Base-by-base conservation (phyloP, 2,329 filamentous ascomycete genomes). In the Aurifilum marmelostoma region DNA sequence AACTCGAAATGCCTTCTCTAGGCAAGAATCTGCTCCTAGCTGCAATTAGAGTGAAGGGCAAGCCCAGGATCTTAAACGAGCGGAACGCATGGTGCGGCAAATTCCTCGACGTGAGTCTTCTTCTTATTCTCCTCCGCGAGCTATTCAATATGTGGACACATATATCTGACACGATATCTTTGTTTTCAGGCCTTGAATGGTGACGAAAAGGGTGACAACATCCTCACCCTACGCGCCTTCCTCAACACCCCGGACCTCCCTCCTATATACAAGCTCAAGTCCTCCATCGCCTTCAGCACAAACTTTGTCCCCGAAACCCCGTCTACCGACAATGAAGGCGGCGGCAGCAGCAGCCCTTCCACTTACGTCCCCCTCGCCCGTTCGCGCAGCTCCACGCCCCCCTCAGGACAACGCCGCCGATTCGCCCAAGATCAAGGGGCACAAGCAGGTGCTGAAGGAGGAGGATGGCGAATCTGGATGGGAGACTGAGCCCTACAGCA, bases 231-330 rank as follows among this genome's bases (percentile, higher is more conserved):
- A 18, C 54, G 43, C 21, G n/a, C 47, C 12, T 61, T 66, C 27
- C 54, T 61, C 56, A 61, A 56, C 29, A 66, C 24, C 21, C 56
- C 56, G 8, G 56, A n/a, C 43, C 65, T 66, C 32, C 56, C 65
- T 5, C 65, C 32, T 6, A 37, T 60, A 41, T 66, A 66, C 65
- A 66, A 66, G 56, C 37, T 54, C 27, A 66, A 66, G 41, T 18
- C 39, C 29, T 41, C 34, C 41, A 66, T 61, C 56, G 37, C 41
- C 39, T 66, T 24, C 39, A 66, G 65, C 65, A 61, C n/a, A n/a
- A 62, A 62, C n/a, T 27, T 27, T 11, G 14, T 43, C 37, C 12
- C 37, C 32, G n/a, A n/a, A n/a, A 39, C 39, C 3, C 9, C 34
- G 18, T 39, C 34, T 24, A 12, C 37, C 34, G 4, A 18, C 37